Evolutionary conservation across 257 asterid genomes (phyloP), one percentile per base, ranked within the genome.

Genomic region (Solanum piurae): DNA sequence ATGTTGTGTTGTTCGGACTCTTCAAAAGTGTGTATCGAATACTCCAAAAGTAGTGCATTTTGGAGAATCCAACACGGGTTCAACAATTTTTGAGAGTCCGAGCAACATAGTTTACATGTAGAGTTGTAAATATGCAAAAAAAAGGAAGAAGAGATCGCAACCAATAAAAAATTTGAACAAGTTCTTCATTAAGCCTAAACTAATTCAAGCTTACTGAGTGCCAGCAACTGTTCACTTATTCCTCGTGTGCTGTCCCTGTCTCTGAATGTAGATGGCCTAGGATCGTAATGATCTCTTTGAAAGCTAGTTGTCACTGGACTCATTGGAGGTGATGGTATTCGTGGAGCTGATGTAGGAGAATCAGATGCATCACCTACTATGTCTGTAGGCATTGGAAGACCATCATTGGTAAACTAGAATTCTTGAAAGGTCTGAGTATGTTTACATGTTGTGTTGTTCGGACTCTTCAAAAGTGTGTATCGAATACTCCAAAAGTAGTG

Each of bases 191-290:
- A 29, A 55, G 8, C 23, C 21, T 55, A 83, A 66, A 55, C 74
- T 49, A 34, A 62, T 21, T 92, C 95, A 2, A 96, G 94, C 87
- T 90, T 83, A 82, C 44, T 66, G 75, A 95, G 94, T 71, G 88
- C 86, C 89, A 76, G 23, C 80, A 90, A 62, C 89, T 93, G 96
- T 74, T 83, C 88, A 86, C 91, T 90, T 72, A 86, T 86, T 86
- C 68, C 79, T 34, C 11, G 83, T 55, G 64, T 23, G 77, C 66
- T 73, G 25, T 27, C 89, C 42, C 52, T 40, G 62, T 87, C 89
- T 46, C 87, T 40, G 14, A 18, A 62, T 87, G 88, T 90, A 82
- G 46, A 72, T 72, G 55, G 14, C 16, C 25, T 21, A 20, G 52
- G 72, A 40, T 33, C 71, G 20, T 37, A 68, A 55, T 10, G 68